Percentiles rank a stretch among this genome's conserved stretches.
phyloP scores from a whole-genome alignment of 169 alveolate genomes.

The Condylostoma magnum region DNA sequence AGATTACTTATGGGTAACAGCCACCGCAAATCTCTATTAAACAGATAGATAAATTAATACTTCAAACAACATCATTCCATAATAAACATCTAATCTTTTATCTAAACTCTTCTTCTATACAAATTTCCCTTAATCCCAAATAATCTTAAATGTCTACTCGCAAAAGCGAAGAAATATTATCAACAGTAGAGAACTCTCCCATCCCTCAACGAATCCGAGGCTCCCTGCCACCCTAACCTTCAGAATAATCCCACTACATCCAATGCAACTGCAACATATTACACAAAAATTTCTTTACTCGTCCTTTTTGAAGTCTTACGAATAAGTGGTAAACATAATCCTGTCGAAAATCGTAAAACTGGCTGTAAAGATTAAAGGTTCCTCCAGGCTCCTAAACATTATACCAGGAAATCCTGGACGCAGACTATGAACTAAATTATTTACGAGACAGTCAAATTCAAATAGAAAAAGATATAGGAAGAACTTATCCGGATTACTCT shows the following conservation, averaged over 20 bases:
- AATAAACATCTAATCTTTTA: too few relatives aligned
- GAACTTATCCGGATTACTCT: slow-evolving; percentile 49
- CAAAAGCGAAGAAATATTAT: too few relatives aligned
- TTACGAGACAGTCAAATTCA: slow-evolving; percentile 15
- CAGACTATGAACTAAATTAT: not conserved
- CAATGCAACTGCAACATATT: slow-evolving; percentile 22
- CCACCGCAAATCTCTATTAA: too few relatives aligned
- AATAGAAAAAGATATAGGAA: slow-evolving; percentile 45
- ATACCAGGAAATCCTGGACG: not conserved
- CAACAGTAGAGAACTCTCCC: too few relatives aligned
- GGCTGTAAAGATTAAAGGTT: not conserved
- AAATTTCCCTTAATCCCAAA: too few relatives aligned
- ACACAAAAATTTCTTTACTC: not conserved
- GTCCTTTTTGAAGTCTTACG: not conserved
- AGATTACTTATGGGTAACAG: too few relatives aligned
- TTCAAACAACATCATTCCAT: too few relatives aligned
- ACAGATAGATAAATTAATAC: too few relatives aligned
- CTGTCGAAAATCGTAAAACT: not conserved
- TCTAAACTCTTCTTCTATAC: too few relatives aligned
- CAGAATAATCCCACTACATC: slow-evolving; percentile 8
- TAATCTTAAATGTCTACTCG: too few relatives aligned
- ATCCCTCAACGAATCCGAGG: too few relatives aligned
- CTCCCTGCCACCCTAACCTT: too few relatives aligned
- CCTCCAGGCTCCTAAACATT: not conserved
- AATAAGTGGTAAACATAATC: not conserved